These are phyloP conservation scores for Triticum urartu DNA, from an alignment of 176 grass and related monocot species.

Conservation along the genomic window DNA sequence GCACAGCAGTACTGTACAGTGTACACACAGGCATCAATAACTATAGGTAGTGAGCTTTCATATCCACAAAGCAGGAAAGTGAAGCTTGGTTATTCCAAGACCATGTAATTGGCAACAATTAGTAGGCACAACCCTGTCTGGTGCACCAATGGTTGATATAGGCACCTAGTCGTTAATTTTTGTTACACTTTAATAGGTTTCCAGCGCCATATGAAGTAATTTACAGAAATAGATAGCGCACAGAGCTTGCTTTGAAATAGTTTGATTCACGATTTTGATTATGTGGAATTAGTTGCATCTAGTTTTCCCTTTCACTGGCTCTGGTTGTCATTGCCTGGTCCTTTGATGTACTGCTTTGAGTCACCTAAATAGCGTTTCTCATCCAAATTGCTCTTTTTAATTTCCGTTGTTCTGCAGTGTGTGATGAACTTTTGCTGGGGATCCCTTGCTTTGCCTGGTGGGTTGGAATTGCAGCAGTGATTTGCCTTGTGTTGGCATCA, in stretches of 20 bases:
- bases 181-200: not conserved
- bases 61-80: not conserved
- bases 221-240: not conserved
- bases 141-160: not conserved
- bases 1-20: not conserved
- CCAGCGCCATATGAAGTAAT: not conserved
- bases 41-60: not conserved
- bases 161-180: not conserved
- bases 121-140: not conserved
- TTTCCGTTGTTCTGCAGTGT: slow-evolving; percentile 53
- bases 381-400: not conserved
- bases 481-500: slow-evolving; percentile 60
- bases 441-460: slow-evolving; percentile 73
- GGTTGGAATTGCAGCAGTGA: slow-evolving; percentile 59
- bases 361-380: not conserved
- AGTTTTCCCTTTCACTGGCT: not conserved
- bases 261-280: not conserved
- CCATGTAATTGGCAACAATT: not conserved
- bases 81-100: not conserved
- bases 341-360: not conserved
- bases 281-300: not conserved
- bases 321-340: not conserved
- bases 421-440: slow-evolving; percentile 76
- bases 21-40: not conserved
- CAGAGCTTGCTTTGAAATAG: not conserved